Base-by-base conservation (phyloP, 345 rosid species). In the Salix koriyanagi region DNA sequence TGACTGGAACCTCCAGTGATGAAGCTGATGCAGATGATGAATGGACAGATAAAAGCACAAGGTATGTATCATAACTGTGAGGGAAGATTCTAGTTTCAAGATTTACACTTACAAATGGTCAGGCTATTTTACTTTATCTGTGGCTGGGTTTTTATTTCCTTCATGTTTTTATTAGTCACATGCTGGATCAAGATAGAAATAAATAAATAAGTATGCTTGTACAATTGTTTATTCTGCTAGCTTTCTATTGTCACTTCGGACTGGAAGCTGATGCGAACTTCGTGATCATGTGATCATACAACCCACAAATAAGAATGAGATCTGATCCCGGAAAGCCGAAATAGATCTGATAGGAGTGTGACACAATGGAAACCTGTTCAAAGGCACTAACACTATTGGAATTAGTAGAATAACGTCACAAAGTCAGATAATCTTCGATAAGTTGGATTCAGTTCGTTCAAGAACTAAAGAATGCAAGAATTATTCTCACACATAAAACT, bases 21-120 rank as follows among this genome's bases (percentile, higher is more conserved):
- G 99, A 96, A 87, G 99, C 93, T 52, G 94, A 96, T 75, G 99
- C 98, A 26, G 97, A 96, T 85, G 97, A 96, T 82, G 99, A 96
- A 76, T 96, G 91, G 93, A 96, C 99, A 0, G 98, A 96, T 79
- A 94, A 92, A 85, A 96, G 97, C 77, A 83, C 94, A 80, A 90
- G 91, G 99, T 96, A 90, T 69, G 30, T n/a, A 4, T 70, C 66
- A 46, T 62, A 44, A 73, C 23, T 76, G 62, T 48, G 21, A 44
- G 36, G 56, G 64, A 28, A 30, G 37, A 30, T 44, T 28, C 28
- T 64, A 16, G 50, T 28, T 21, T 62, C 36, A 50, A 34, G 70
- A 34, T 6, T 64, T 60, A 8, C 19, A 5, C 4, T 52, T 69
- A 12, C 2, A 58, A 25, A n/a, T 58, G 64, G 28, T 14, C 28